Evolutionary conservation across 805 yeast genomes (phyloP), one percentile per base, ranked within the genome.

Genomic region (Kazachstania kunashirensis): DNA sequence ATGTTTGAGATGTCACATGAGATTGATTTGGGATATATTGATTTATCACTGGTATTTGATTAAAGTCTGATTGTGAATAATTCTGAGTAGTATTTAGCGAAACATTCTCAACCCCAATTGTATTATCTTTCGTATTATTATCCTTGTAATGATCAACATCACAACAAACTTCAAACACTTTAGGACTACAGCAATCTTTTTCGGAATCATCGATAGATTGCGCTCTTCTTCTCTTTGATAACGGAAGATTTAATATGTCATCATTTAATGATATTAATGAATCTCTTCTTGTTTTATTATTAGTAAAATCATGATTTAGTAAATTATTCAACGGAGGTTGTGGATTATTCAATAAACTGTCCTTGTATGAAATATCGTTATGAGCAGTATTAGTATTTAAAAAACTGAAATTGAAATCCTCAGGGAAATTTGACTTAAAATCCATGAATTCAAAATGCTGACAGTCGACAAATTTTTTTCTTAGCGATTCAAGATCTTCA

Each of bases 391-490:
- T 24, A 24, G 15, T 23, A 11, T 16, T 32, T 14, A 10, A 13
- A 17, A 11, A 12, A 13, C 17, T 21, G 13, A 13, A 14, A n/a
- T 12, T 10, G 10, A 29, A 17, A 15, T 16, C 4, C 16, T 17
- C 23, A 2, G 31, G 18, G 10, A 17, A 6, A 11, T 8, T 14
- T 8, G 29, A 21, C 42, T 60, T 65, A 39, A 61, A 59, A 39
- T 66, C 64, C 25, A 64, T 48, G 33, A 63, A 65, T 43, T 66
- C 68, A 41, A 66, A 65, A 46, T 63, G 67, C 32, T 63, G 61
- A 43, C 67, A 61, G 21, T 63, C 68, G 1, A 19, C 26, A 14
- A 28, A 32, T 14, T 21, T 15, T 14, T 21, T 24, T 5, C 28
- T 17, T 6, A 21, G 5, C 11, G 17, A 11, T 9, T 26, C 13